phyloP scores from a whole-genome alignment of 345 rosid genomes.

The Angophora floribunda region DNA sequence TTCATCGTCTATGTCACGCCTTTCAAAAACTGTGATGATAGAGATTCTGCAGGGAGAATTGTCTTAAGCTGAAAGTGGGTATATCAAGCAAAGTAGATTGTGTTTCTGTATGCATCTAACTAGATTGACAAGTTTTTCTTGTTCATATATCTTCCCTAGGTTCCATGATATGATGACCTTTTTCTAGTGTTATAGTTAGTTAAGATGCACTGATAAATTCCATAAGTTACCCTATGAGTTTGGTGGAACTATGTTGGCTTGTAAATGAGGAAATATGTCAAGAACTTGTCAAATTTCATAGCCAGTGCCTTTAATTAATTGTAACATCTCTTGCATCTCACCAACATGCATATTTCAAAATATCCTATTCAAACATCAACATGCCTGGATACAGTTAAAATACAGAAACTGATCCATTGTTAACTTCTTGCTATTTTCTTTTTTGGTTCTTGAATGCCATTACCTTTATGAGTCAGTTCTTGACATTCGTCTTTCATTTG shows the following conservation, averaged over 20 bases:
- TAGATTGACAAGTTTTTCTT: neutral
- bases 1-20: neutral
- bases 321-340: neutral
- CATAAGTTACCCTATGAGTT: neutral
- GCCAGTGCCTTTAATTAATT: neutral
- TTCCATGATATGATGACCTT: neutral
- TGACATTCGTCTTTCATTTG: neutral
- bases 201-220: neutral
- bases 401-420: neutral
- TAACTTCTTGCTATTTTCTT: neutral
- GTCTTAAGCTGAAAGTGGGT: neutral
- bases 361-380: neutral
- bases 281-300: neutral
- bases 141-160: neutral
- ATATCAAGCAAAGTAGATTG: neutral
- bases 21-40: neutral
- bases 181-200: neutral
- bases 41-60: neutral
- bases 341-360: neutral
- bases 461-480: neutral
- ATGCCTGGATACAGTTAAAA: neutral
- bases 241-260: neutral
- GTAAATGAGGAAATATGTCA: neutral
- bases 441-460: neutral
- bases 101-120: neutral